Conservation (phyloP, 2,329 filamentous ascomycete species). For the Amylocarpus encephaloides region DNA sequence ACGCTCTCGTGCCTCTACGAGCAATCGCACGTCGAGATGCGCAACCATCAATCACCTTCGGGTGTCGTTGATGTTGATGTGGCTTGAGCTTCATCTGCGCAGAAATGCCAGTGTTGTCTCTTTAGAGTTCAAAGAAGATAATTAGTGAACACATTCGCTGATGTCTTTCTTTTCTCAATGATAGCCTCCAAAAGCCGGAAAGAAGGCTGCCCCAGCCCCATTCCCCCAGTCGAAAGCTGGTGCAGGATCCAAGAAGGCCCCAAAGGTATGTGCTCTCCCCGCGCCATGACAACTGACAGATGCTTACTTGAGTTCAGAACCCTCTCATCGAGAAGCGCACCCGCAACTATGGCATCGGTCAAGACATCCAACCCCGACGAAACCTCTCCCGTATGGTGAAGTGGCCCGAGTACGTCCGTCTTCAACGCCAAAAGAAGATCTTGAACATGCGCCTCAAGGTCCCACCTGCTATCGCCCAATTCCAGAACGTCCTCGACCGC, state of each 20-base stretch:
- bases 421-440: constrained; percentile 82
- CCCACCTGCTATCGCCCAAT: constrained; percentile 93
- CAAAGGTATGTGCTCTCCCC: constrained; percentile 70
- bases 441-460: constrained; percentile 98
- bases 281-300: not conserved
- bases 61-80: constrained; percentile 47
- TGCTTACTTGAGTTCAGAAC: constrained; percentile 56
- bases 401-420: constrained; percentile 98
- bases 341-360: constrained; percentile 97
- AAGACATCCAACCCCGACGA: constrained; percentile 94
- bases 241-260: constrained; percentile 76
- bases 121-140: constrained; percentile 90
- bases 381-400: constrained; percentile 98
- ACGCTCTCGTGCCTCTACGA: constrained; percentile 35
- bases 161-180: constrained; percentile 99
- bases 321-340: constrained; percentile 97
- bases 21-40: constrained; percentile 34
- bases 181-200: constrained; percentile 97
- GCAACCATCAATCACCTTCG: constrained; percentile 28
- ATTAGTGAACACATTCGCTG: constrained; percentile 76
- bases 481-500: constrained; percentile 93
- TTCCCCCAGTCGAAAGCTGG: constrained; percentile 92
- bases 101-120: constrained; percentile 48
- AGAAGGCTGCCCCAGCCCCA: constrained; percentile 96
- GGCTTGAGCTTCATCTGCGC: constrained; percentile 53